These are phyloP conservation scores for Scenedesmus sp. DNA, from an alignment of 163 green algal species.

Conservation along the genomic window DNA sequence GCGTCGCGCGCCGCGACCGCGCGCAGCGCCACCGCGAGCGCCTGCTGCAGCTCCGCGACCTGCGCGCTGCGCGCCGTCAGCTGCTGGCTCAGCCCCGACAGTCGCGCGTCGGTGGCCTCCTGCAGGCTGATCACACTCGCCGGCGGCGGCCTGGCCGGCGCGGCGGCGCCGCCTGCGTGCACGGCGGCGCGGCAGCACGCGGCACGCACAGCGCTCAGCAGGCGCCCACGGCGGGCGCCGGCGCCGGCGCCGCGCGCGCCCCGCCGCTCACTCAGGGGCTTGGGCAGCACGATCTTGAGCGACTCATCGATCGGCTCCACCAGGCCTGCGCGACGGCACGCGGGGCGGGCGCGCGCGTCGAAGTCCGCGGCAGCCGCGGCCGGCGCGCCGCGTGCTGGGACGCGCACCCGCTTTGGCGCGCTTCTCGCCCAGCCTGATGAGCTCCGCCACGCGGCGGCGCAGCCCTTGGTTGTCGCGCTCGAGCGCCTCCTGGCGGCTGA, in stretches of 20 bases:
- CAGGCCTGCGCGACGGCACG: not conserved
- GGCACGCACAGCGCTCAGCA: not conserved
- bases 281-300: slow-evolving; percentile 24
- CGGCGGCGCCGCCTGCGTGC: not conserved
- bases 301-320: slow-evolving; percentile 38
- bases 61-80: slow-evolving; percentile 40
- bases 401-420: slow-evolving; percentile 38
- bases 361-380: not conserved
- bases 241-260: not conserved
- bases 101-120: slow-evolving; percentile 50
- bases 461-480: slow-evolving; percentile 74
- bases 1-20: slow-evolving; percentile 40
- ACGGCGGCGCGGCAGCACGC: not conserved
- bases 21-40: slow-evolving; percentile 21
- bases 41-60: slow-evolving; percentile 45
- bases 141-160: not conserved
- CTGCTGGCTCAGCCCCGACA: slow-evolving; percentile 55
- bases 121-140: slow-evolving; percentile 49
- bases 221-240: not conserved
- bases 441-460: slow-evolving; percentile 55
- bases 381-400: too few relatives aligned
- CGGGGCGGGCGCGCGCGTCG: not conserved
- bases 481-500: slow-evolving; percentile 26
- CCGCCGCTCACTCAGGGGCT: slow-evolving; percentile 4
- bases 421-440: slow-evolving; percentile 57